Evolutionary conservation across 164 flowering plant genomes (phyloP), one percentile per base, ranked within the genome.

Genomic region (Aristolochia californica): DNA sequence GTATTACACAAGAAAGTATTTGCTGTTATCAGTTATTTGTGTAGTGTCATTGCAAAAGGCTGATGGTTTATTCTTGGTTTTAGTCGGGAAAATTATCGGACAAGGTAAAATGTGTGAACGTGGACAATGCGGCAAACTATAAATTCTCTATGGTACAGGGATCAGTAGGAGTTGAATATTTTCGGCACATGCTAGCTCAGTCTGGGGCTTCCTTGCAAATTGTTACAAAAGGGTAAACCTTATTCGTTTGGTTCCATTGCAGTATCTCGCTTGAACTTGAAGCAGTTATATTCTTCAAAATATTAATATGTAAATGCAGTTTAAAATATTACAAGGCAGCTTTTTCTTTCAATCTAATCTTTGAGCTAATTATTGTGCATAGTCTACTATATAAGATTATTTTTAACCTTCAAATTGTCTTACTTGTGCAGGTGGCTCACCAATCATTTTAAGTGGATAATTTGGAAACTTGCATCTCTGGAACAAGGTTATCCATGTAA

Each of bases 401-500:
- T 12, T 8, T 50, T 2, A 45, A 45, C 16, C 18, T 4, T 50
- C 21, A 12, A 20, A 5, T 20, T 18, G 25, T 18, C 12, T 40
- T 21, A 9, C 23, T 21, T 30, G 27, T 73, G n/a, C 58, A 88
- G 99, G 74, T 94, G 99, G 99, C 82, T 88, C 59, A 58, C 74
- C 48, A 94, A 94, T 75, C 99, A 94, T 73, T 94, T 83, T 72
- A 90, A 77, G 74, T 90, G 99, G 99, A 82, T 90, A 65, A 83
- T 94, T 17, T 94, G 99, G 99, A 94, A 94, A 72, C 89, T 94
- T 70, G 91, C 88, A 40, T 80, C 82, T 61, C 83, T 90, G 73
- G 99, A 90, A 70, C 83, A 86, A 74, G 56, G 80, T 58, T 83
- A 74, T 67, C 75, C 83, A 60, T 70, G 76, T 55, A 76, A 79